Conservation (phyloP, 345 rosid genomes). For the Ailanthus altissimus region DNA sequence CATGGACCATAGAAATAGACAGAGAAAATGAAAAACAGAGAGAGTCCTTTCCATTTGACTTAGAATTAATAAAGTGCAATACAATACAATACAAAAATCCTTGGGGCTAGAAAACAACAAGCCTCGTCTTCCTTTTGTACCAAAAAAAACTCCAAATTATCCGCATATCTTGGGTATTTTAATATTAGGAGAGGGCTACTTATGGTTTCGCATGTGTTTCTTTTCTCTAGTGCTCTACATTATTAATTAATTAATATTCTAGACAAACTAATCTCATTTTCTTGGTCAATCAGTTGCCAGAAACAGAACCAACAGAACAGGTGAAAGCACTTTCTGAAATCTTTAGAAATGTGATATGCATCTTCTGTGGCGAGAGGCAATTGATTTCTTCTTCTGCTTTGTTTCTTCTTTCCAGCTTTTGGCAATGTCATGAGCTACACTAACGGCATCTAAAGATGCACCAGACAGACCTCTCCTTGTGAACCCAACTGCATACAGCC, state of each 20-base stretch:
- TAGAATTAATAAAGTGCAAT: constrained; percentile 9
- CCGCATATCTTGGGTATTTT: constrained; percentile 24
- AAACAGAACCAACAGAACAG: background rate
- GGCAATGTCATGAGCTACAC: constrained; percentile 72
- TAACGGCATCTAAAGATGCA: constrained; percentile 68
- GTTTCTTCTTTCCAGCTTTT: constrained; percentile 70
- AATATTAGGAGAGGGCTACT: constrained; percentile 56
- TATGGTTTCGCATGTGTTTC: constrained; percentile 11
- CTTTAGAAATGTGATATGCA: constrained; percentile 74
- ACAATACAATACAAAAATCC: constrained; percentile 14
- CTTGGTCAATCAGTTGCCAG: constrained; percentile 14
- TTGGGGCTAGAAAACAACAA: constrained; percentile 23
- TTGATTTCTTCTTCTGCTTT: constrained; percentile 57
- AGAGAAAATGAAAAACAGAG: background rate
- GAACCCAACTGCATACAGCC: constrained; percentile 91
- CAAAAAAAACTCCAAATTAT: constrained; percentile 25
- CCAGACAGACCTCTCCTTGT: constrained; percentile 88
- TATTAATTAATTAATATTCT: constrained; percentile 9
- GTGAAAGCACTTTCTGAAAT: background rate
- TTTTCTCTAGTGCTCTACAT: constrained; percentile 22
- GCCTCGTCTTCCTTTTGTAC: constrained; percentile 60
- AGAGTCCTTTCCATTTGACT: constrained; percentile 26
- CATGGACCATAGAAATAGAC: background rate
- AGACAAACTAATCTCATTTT: constrained; percentile 14
- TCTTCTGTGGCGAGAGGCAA: constrained; percentile 70